Base-by-base conservation (phyloP, 441 rosid genomes). In the Codiaeum variegatum region DNA sequence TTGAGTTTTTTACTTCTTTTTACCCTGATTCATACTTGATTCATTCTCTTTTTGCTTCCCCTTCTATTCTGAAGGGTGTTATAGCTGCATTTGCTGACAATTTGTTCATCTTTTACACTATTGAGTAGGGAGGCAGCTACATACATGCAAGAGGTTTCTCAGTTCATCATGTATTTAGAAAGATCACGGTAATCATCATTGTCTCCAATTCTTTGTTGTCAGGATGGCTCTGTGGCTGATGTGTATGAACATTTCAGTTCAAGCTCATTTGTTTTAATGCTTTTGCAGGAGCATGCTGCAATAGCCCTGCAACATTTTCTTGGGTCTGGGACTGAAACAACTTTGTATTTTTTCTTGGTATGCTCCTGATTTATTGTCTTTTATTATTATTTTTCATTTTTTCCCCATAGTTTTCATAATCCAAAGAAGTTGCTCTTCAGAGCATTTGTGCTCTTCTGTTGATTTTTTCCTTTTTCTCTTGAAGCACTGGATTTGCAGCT, bases 401-500 rank as follows among this genome's bases (percentile, higher is more conserved):
- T 40, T 63, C n/a, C n/a, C n/a, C 32, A 38, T 51, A 2, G 3
- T 40, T 34, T 36, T 54, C 4, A n/a, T 8, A 34, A 54, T 46
- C 36, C 15, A 51, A 29, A 47, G 31, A 23, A 51, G 4, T 40
- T 11, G 6, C n/a, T 34, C 62, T 34, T 54, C 54, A 24, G 23
- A 38, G 46, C 21, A 44, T 71, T 42, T 2, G 42, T 18, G 7
- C 31, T 51, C 42, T 34, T 52, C 10, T 32, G 32, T 24, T 42
- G 70, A 3, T 68, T n/a, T 61, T 21, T 69, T 63, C 76, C 16
- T 29, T 73, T 63, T 76, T 29, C 75, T 62, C 78, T 72, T 77
- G 72, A 59, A 88, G 99, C 88, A 69, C 81, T 95, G 97, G 99
- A 83, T 92, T 61, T 85, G 93, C 87, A 86, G 88, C 83, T 91